phyloP scores from a whole-genome alignment of 176 grass and related monocot genomes.

The Avena sativa region DNA sequence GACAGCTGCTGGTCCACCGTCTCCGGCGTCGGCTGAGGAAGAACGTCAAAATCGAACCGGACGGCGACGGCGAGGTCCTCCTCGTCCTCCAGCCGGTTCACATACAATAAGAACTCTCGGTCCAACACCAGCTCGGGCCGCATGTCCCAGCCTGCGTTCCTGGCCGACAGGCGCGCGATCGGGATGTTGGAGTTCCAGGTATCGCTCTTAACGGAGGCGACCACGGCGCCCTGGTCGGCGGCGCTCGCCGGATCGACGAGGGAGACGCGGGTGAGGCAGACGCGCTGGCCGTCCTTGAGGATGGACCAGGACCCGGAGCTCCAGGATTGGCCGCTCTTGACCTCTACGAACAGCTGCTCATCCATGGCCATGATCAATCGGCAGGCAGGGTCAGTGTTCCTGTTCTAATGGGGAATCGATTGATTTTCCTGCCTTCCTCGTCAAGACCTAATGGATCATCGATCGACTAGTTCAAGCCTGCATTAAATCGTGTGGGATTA shows the following conservation, averaged over 20 bases:
- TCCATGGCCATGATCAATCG: not conserved
- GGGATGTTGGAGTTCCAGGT: not conserved
- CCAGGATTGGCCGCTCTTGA: not conserved
- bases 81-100: not conserved
- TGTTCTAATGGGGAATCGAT: not conserved
- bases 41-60: not conserved
- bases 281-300: not conserved
- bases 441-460: not conserved
- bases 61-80: not conserved
- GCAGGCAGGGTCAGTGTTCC: not conserved
- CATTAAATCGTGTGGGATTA: no score
- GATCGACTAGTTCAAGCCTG: no score
- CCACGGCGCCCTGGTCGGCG: not conserved
- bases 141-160: not conserved
- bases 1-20: not conserved
- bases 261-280: not conserved
- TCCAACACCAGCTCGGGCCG: not conserved
- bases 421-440: not conserved
- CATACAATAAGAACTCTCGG: not conserved
- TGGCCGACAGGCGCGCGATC: not conserved
- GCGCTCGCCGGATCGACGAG: not conserved
- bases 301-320: not conserved
- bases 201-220: not conserved
- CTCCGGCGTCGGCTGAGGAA: not conserved
- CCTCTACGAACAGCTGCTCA: not conserved